Evolutionary conservation across 2,329 filamentous ascomycete genomes (phyloP), one percentile per base, ranked within the genome.

Genomic region (Ilyonectria sp.): DNA sequence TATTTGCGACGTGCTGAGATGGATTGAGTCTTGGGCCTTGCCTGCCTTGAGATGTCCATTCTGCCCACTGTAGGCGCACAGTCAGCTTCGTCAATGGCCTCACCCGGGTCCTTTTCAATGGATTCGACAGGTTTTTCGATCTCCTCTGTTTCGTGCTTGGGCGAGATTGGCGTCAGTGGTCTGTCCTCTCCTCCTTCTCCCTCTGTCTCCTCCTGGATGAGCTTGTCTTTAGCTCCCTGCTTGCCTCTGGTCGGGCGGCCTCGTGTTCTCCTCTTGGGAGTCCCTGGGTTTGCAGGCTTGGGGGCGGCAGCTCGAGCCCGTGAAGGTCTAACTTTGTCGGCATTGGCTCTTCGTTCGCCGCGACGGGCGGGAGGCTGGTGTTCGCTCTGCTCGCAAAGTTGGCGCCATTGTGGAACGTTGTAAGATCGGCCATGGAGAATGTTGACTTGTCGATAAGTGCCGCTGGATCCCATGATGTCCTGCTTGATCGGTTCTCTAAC

Each of bases 401-500:
- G 89, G 73, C 94, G 94, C 96, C 96, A 99, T 81, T 99, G 95
- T 1, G 95, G 95, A 5, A 99, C 86, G 74, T 98, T 99, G 84
- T 99, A 99, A 15, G 94, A 94, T 79, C 96, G 90, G 79, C 97
- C 94, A 82, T 98, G 97, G 76, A 98, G 91, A 67, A 99, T 95
- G 78, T 99, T 99, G 77, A 96, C 94, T 80, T 99, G 96, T 40
- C 95, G 95, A 79, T 98, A 99, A 63, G 94, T 97, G 63, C 96
- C 97, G 78, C 95, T 94, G 58, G 93, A 94, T 47, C 96, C 96
- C 86, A 97, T 95, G 76, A 99, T 99, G 76, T 99, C 96, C 81
- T 99, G 96, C 78, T 94, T 97, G 79, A 99, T 98, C 4, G 96
- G 96, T 72, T 99, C 97, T 81, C 95, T 95, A 77, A 99, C 95